phyloP scores from a whole-genome alignment of 257 asterid genomes.

The Solanum sparsipilum region DNA sequence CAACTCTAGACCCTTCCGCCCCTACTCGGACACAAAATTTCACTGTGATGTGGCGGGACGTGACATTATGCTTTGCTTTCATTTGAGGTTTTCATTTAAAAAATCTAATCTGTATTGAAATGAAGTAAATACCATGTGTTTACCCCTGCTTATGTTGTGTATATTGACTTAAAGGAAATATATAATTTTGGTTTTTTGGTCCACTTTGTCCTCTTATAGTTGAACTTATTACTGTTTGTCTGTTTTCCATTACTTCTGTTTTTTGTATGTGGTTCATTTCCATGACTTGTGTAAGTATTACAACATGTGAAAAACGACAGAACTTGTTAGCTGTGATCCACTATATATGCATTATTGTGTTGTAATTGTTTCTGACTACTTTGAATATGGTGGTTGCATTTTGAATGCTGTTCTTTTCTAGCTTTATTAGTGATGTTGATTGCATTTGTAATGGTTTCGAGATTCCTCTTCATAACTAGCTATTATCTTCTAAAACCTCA shows the following conservation, averaged over 20 bases:
- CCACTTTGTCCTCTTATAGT: neutral
- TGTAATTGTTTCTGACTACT: neutral
- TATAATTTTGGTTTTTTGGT: neutral
- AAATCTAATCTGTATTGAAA: neutral
- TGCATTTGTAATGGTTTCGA: neutral
- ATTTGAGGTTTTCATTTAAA: neutral
- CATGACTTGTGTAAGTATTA: neutral
- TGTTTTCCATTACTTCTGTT: neutral
- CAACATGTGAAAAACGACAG: neutral
- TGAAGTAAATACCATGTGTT: neutral
- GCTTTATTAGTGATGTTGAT: neutral
- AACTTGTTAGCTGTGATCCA: neutral
- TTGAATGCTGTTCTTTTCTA: neutral
- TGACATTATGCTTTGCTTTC: neutral
- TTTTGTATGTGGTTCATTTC: neutral
- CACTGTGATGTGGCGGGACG: too few species aligned
- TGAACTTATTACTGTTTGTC: neutral
- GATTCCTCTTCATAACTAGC: neutral
- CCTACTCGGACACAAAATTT: too few species aligned
- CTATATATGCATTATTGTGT: neutral
- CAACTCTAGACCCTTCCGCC: too few species aligned
- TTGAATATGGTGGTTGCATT: neutral
- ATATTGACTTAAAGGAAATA: neutral
- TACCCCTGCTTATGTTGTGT: neutral
- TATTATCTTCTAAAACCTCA: neutral